Percentiles rank a stretch among this genome's conserved stretches.
Evolutionary conservation across 495 filamentous ascomycete species (phyloP).

Genomic region (Coniosporium apollinis): DNA sequence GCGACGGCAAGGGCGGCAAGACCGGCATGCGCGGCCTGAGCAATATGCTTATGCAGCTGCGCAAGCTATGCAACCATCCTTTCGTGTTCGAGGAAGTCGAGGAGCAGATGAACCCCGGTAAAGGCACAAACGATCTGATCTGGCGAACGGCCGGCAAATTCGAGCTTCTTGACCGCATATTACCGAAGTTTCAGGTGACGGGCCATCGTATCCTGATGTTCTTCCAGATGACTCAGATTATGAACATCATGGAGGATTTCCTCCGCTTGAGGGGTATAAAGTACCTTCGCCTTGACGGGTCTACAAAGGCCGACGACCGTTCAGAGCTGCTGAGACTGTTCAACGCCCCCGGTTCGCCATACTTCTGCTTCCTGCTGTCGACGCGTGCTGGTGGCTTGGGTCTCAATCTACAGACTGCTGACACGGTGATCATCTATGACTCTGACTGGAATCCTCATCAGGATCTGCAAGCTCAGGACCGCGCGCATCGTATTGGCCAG

Average conservation of each 20-base stretch:
- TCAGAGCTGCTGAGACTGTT: slow-evolving; percentile 78
- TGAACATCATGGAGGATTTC: slow-evolving; percentile 99
- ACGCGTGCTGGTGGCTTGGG: slow-evolving; percentile 96
- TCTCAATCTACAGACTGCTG: slow-evolving; percentile 89
- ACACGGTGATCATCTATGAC: slow-evolving; percentile 98
- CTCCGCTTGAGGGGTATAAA: slow-evolving; percentile 62
- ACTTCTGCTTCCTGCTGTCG: slow-evolving; percentile 97
- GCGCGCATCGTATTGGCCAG: slow-evolving; percentile 98
- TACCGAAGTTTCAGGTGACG: slow-evolving; percentile 80
- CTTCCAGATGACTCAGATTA: slow-evolving; percentile 99
- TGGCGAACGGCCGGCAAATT: slow-evolving; percentile 98
- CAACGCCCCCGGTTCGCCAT: slow-evolving; percentile 76
- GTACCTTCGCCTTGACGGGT: slow-evolving; percentile 87
- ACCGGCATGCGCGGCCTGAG: slow-evolving; percentile 87
- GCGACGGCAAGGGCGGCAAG: slow-evolving; percentile 90
- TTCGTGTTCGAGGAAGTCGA: slow-evolving; percentile 98
- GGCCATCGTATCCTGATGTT: slow-evolving; percentile 96
- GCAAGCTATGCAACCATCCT: slow-evolving; percentile 97
- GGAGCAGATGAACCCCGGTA: slow-evolving; percentile 87
- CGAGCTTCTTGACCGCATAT: slow-evolving; percentile 76
- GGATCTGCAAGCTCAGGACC: slow-evolving; percentile 97
- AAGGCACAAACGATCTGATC: slow-evolving; percentile 73
- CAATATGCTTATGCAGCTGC: slow-evolving; percentile 99
- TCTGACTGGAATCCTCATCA: slow-evolving; percentile 99
- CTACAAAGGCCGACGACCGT: slow-evolving; percentile 92